Percentiles rank a stretch among this genome's conserved stretches.
These are phyloP conservation scores for Panellus pusillus DNA, from an alignment of 768 basidiomycete genomes.

Conservation along the genomic window DNA sequence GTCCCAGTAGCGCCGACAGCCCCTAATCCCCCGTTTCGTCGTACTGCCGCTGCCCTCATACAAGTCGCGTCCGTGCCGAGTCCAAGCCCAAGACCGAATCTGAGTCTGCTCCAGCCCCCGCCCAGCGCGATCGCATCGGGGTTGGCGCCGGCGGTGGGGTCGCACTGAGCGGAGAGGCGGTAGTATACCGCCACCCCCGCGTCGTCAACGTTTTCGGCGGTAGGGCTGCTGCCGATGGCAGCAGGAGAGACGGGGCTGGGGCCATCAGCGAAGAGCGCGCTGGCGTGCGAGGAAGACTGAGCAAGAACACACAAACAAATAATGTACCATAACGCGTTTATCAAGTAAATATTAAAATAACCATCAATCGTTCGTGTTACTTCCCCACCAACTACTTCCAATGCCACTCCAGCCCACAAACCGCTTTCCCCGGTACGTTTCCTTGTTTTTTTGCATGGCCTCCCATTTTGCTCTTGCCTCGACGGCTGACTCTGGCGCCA, in stretches of 20 bases:
- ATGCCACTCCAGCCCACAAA: too few relatives aligned
- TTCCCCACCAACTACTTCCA: too few relatives aligned
- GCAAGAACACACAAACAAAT: too few relatives aligned
- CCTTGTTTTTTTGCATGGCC: too few relatives aligned
- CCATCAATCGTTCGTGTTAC: too few relatives aligned
- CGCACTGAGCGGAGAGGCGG: not conserved
- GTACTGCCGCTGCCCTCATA: not conserved
- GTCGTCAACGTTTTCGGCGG: not conserved
- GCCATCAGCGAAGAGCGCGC: constrained; percentile 1
- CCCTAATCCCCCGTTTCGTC: not conserved
- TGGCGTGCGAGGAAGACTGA: too few relatives aligned
- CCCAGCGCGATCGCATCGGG: not conserved
- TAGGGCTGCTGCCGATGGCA: not conserved
- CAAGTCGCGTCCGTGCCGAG: not conserved
- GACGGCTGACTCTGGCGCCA: too few relatives aligned
- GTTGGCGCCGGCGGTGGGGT: too few relatives aligned
- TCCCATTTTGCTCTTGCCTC: too few relatives aligned
- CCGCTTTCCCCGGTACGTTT: too few relatives aligned
- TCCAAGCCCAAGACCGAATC: constrained; percentile 8
- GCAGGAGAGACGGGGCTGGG: not conserved
- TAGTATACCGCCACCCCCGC: constrained; percentile 1
- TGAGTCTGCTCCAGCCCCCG: constrained; percentile 21
- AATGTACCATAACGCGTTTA: too few relatives aligned
- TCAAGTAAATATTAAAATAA: too few relatives aligned
- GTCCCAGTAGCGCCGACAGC: not conserved